Evolutionary conservation across 1,139 yeast genomes (phyloP).

Genomic region (Meyerozyma carpophila): DNA sequence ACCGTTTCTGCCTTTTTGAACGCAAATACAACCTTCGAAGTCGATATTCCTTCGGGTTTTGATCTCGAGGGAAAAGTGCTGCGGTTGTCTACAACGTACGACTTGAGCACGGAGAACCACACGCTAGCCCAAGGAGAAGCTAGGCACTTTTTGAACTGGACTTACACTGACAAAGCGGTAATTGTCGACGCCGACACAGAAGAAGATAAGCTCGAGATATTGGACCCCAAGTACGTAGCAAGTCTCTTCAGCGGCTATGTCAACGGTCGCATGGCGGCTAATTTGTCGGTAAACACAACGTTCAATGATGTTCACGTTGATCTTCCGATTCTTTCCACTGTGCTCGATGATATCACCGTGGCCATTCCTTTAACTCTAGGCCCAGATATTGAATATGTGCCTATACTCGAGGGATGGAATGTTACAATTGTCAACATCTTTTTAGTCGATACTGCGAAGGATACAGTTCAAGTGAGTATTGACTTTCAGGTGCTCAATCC

Average conservation of each 20-base stretch:
- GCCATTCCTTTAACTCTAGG: not conserved
- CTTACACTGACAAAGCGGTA: not conserved
- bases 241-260: not conserved
- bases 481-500: not conserved
- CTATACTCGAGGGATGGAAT: not conserved
- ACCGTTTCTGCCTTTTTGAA: slow-evolving; percentile 8
- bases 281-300: not conserved
- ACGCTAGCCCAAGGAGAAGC: not conserved
- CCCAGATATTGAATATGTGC: not conserved
- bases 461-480: slow-evolving; percentile 1
- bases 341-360: not conserved
- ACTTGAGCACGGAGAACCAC: not conserved
- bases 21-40: not conserved
- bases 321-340: not conserved
- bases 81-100: not conserved
- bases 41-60: not conserved
- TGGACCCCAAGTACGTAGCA: not conserved
- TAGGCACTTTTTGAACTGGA: not conserved
- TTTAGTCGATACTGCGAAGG: slow-evolving; percentile 1
- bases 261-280: not conserved
- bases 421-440: not conserved
- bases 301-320: slow-evolving; percentile 1
- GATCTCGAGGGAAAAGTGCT: not conserved
- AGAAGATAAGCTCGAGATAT: not conserved
- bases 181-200: not conserved